Evolutionary conservation across 345 rosid species (phyloP), one percentile per base, ranked within the genome.

Genomic region (Eucalyptus erythrocorys): DNA sequence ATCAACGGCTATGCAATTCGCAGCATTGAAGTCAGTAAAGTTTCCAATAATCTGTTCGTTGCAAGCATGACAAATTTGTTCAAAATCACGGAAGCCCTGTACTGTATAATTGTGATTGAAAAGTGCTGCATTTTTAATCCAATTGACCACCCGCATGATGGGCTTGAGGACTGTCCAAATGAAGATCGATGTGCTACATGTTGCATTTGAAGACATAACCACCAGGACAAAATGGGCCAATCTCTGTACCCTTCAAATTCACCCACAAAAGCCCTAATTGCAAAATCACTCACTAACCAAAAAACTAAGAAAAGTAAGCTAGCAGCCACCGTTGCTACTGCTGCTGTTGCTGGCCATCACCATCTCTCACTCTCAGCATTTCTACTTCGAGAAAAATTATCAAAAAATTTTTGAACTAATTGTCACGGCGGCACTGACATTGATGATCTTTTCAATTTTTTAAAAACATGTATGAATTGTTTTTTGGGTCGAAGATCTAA

Each of bases 351-450:
- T 21, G 15, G 37, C 76, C 9, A 7, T 7, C 40, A 15, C n/a
- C 43, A 71, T 34, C 81, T 71, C 43, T 71, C 4, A 7, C 81
- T 71, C 43, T 71, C 4, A 7, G 43, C 13, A 10, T 71, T 71
- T 71, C 3, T 37, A 7, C 45, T 19, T 19, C 9, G 26, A 42
- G 5, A 19, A 71, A 71, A 37, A 71, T 34, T 37, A 71, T 71
- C 40, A 22, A 34, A 71, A 32, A 71, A 71, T 2, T 10, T 7
- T 5, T 34, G 3, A 34, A 17, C 26, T 5, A 17, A 8, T 8
- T 32, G 40, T 7, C 14, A 17, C 6, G 4, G 12, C 0, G 1
- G 26, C 2, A 2, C 4, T 10, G 0, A 71, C 4, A 8, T 37
- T 6, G 13, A 76, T 6, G 13, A 21, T 37, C 37, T 37, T 64